These are phyloP conservation scores for Pisolithus thermaeus DNA, from an alignment of 1,284 basidiomycete species.

Conservation along the genomic window DNA sequence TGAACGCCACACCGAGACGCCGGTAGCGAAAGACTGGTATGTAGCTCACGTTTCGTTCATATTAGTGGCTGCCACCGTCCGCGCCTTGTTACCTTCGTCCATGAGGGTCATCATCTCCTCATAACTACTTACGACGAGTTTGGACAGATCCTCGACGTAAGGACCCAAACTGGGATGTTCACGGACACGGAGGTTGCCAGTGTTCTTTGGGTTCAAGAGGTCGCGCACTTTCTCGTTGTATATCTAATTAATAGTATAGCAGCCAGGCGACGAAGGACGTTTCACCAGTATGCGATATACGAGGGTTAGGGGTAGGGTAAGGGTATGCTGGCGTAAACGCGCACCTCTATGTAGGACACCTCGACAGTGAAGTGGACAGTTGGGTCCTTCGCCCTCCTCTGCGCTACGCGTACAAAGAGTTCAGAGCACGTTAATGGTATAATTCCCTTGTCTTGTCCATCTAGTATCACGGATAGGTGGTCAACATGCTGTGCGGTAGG, in stretches of 20 bases:
- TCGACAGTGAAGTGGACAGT: constrained; percentile 85
- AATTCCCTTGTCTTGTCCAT: constrained; percentile 95
- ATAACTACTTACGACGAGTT: constrained; percentile 87
- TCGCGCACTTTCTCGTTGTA: constrained; percentile 99
- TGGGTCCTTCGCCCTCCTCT: constrained; percentile 60
- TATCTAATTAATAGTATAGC: constrained; percentile 48
- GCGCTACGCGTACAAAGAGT: constrained; percentile 79
- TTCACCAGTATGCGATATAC: not conserved
- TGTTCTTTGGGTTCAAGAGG: constrained; percentile 95
- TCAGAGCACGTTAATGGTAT: constrained; percentile 94
- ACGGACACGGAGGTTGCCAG: constrained; percentile 91
- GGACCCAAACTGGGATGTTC: constrained; percentile 94
- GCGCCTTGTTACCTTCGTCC: constrained; percentile 98
- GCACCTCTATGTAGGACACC: constrained; percentile 93
- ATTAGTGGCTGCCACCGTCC: constrained; percentile 97
- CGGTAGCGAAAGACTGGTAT: not conserved
- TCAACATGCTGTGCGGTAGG: constrained; percentile 14
- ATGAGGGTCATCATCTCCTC: constrained; percentile 97
- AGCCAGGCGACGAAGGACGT: too few species aligned
- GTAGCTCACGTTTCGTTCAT: constrained; percentile 93
- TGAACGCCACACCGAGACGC: not conserved
- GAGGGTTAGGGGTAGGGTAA: constrained; percentile 2
- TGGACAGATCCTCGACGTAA: constrained; percentile 96
- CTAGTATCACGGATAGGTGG: constrained; percentile 34
- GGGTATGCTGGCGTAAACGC: constrained; percentile 10